phyloP scores from a whole-genome alignment of 768 basidiomycete genomes.

The Fomitopsis pulvina region DNA sequence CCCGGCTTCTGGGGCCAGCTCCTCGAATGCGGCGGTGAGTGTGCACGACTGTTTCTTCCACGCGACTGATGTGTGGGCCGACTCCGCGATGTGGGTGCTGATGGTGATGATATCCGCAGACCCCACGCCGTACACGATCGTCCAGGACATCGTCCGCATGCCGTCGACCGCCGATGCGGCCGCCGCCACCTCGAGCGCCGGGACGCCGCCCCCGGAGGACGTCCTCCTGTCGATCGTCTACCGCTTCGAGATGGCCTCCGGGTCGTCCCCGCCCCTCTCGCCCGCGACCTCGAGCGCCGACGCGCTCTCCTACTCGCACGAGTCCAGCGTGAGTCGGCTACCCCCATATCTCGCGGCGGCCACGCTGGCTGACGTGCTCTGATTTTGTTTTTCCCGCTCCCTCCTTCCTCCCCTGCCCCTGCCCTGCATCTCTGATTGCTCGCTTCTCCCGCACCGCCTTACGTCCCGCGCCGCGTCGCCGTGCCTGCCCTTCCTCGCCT shows the following conservation, averaged over 20 bases:
- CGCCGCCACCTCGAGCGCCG: constrained; percentile 1
- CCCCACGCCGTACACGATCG: constrained; percentile 15
- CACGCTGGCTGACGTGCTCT: not conserved
- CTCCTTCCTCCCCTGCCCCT: not conserved
- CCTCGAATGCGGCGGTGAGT: constrained; percentile 15
- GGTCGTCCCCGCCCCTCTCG: constrained; percentile 17
- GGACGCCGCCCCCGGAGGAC: constrained; percentile 9
- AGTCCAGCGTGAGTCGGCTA: constrained; percentile 16
- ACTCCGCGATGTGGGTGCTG: not conserved
- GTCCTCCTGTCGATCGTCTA: constrained; percentile 19
- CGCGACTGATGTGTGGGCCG: not conserved
- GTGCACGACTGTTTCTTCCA: not conserved
- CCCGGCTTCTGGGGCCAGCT: constrained; percentile 19
- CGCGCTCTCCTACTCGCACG: constrained; percentile 16
- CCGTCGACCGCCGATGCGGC: not conserved
- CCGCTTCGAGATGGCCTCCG: constrained; percentile 18
- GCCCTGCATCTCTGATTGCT: not conserved
- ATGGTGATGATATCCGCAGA: constrained; percentile 8
- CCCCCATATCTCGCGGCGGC: not conserved
- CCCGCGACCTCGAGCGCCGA: constrained; percentile 14
- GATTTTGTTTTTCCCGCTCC: not conserved
- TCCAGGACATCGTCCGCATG: constrained; percentile 19
- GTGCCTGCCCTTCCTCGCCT: constrained; percentile 5
- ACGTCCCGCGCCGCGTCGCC: too few relatives aligned
- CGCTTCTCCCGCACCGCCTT: not conserved